Base-by-base conservation (phyloP, 139 green algal species). In the Ulvella scutata region DNA sequence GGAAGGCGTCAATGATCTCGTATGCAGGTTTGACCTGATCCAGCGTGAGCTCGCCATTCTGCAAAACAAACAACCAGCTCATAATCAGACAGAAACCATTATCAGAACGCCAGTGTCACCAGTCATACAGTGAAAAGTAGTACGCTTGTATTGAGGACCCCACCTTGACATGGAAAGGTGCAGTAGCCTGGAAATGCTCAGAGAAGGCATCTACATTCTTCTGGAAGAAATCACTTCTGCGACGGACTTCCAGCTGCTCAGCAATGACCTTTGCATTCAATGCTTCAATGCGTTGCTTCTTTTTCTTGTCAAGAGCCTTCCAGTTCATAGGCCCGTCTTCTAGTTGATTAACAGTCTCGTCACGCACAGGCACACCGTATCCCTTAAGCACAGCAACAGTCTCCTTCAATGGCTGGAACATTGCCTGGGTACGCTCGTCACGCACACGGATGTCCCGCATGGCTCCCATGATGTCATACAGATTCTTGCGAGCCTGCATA, bases 371-470 rank as follows among this genome's bases (percentile, higher is more conserved):
- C 44, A 86, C 81, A 43, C 72, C 74, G 33, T 51, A 92, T 31
- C 73, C 81, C 38, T 83, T 74, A 43, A 97, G 86, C 78, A 92
- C 74, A 2, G 80, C 74, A 20, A 91, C 91, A 4, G 87, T 92
- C 34, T 91, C 80, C 33, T 85, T 84, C 44, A 97, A 81, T 3
- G 91, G 92, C 73, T 93, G 86, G 79, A 97, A 97, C 84, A 91
- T 92, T 31, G 73, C 81, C 74, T 94, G 89, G 26, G 90, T 96
- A 43, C 79, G 77, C 37, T 91, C 88, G 0, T 77, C 78, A 36
- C 89, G 86, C 81, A 91, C 92, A 31, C 89, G 87, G 28, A 96
- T 88, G 62, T 96, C 90, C 9, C 89, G 84, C 82, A 97, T 93
- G 82, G 85, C 92, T 17, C 84, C 82, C 87, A 96, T 92, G 81